Base-by-base conservation (phyloP, 306 rosid genomes). In the Hippophae tibetana region DNA sequence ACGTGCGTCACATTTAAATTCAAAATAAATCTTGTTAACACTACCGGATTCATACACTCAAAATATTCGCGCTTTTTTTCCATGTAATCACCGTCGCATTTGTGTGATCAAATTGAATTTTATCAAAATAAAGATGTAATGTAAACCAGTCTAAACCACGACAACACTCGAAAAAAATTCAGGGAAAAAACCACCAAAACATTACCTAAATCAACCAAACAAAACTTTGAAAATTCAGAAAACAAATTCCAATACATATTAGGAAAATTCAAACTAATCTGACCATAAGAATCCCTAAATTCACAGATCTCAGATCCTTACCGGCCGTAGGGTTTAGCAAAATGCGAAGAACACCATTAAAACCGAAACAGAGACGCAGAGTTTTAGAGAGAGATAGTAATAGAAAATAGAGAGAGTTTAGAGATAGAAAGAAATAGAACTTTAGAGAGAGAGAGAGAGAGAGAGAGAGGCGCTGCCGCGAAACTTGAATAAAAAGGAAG, bases 381-480 rank as follows among this genome's bases (percentile, higher is more conserved):
- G 40, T 14, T 6, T 10, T 1, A 1, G 6, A 56, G 45, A 54
- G 5, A 51, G 31, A 26, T 59, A 7, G 1, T 2, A 43, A 43
- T 61, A 42, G 73, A 83, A 60, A 66, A 63, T 66, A 46, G 38
- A 31, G 38, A 31, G 38, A 31, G 4, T 31, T 31, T 31, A 18
- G 23, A 18, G 23, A 18, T 31, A 31, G 38, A 31, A 4, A 31
- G 38, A 31, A 13, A 42, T 49, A 47, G 71, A n/a, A 67, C 10
- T 43, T 8, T 18, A 54, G 50, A 65, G 58, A 53, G 58, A 57
- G 61, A 57, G n/a, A n/a, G n/a, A n/a, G 40, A 50, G 41, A 41
- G 61, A 27, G 38, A 45, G 9, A 42, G 25, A 53, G 41, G 66
- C 57, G 70, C 84, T 87, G 89, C 95, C 95, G 93, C 93, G 95